Evolutionary conservation across 2,329 filamentous ascomycete species (phyloP), one percentile per base, ranked within the genome.

Genomic region (Hypoxylon sp.): DNA sequence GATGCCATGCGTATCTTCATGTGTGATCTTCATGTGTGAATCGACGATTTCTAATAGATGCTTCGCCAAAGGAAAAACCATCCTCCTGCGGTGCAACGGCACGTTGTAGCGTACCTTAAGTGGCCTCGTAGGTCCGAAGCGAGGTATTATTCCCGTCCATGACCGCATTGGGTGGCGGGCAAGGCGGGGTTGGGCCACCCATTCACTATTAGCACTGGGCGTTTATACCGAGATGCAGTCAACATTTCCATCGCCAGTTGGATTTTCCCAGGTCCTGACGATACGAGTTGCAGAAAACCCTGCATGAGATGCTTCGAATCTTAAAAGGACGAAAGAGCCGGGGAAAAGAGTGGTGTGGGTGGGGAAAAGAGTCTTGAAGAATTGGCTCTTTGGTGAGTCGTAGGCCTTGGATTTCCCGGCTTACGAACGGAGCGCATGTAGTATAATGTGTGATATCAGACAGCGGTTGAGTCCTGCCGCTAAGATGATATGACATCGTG

Each of bases 201-300:
- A 41, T 41, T 58, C 41, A 43, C 20, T 54, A 59, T 53, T 55
- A 65, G 58, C 57, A 48, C 59, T 63, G 37, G 41, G 43, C 46
- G 48, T 49, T 32, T 51, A n/a, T 50, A 44, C 32, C 32, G 30
- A 52, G 53, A 58, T 61, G 2, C 34, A 46, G 24, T 47, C 10
- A 28, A 37, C 7, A 41, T 56, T 32, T 24, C 37, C 34, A 56
- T 59, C 15, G 39, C 22, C 53, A 58, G 60, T 30, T 46, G 30
- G 24, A 46, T 47, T 20, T 20, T 47, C 53, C 28, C 44, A 47
- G 52, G 59, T 19, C 47, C 48, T 53, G 56, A 59, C 44, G 55
- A 53, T 53, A 43, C 50, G 30, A 65, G 62, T 63, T 54, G 62
- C 62, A 65, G 62, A 13, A 65, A 67, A 58, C 58, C 65, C 61